Conservation (phyloP, 2,329 filamentous ascomycete genomes). For the Microascus cirrosus region DNA sequence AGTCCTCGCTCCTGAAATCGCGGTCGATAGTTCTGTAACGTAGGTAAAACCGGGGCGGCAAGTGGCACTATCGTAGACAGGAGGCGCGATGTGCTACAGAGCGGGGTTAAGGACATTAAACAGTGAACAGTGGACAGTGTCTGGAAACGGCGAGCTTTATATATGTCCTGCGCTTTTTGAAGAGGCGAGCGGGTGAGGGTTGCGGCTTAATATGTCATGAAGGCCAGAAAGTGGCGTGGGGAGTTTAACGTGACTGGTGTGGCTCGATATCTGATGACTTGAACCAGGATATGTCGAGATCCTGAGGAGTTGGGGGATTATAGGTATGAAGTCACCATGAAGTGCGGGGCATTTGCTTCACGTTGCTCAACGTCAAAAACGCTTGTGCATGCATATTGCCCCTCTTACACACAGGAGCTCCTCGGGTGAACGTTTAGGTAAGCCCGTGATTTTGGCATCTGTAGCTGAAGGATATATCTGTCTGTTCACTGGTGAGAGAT, state of each 20-base stretch:
- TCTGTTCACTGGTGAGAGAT: too few relatives aligned
- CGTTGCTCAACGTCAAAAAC: neutral
- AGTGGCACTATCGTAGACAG: neutral
- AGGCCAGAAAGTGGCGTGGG: neutral
- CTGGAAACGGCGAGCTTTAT: neutral
- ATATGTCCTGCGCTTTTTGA: neutral
- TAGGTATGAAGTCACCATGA: neutral
- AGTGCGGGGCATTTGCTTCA: neutral
- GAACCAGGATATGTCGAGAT: neutral
- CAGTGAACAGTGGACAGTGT: neutral
- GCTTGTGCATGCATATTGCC: neutral
- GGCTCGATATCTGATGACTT: neutral
- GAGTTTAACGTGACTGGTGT: neutral
- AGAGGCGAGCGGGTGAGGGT: neutral
- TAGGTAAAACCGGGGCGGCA: neutral
- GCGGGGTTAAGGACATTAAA: neutral
- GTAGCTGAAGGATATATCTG: too few relatives aligned
- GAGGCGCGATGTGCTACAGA: neutral
- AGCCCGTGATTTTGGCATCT: neutral
- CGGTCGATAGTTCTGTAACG: neutral
- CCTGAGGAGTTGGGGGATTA: too few relatives aligned
- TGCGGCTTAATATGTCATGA: neutral
- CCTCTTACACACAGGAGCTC: too few relatives aligned
- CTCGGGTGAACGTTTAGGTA: neutral
- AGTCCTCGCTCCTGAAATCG: constrained; percentile 6